These are phyloP conservation scores for Davidsoniella australis DNA, from an alignment of 2,329 filamentous ascomycete genomes.

Conservation along the genomic window DNA sequence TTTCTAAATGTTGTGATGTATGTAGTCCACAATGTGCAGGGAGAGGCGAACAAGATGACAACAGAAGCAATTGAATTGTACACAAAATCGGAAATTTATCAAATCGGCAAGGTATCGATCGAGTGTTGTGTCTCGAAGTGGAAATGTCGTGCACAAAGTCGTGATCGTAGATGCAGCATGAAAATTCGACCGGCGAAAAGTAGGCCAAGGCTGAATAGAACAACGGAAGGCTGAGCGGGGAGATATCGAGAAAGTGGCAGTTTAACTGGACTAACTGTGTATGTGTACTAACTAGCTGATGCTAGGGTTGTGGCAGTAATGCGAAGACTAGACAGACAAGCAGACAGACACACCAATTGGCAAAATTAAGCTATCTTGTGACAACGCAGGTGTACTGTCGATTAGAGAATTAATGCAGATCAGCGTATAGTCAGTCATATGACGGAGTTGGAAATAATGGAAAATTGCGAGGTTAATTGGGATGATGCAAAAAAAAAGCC, in stretches of 20 bases:
- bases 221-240: constrained; percentile 7
- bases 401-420: background rate
- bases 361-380: background rate
- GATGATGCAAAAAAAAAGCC: no score
- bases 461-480: no score
- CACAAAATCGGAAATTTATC: no score
- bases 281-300: no score
- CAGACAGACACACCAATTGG: background rate
- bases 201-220: constrained; percentile 2
- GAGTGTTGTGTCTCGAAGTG: no score
- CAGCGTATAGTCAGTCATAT: background rate
- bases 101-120: no score
- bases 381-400: no score
- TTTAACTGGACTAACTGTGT: background rate
- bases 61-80: background rate
- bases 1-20: no score
- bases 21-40: background rate
- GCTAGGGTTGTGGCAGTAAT: no score
- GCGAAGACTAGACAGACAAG: no score
- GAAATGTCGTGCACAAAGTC: background rate
- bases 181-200: background rate
- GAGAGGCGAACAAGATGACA: background rate
- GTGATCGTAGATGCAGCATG: background rate
- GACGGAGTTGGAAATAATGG: no score
- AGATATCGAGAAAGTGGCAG: background rate